These are phyloP conservation scores for Botrytis byssoidea DNA, from an alignment of 2,329 filamentous ascomycete genomes.

Conservation along the genomic window DNA sequence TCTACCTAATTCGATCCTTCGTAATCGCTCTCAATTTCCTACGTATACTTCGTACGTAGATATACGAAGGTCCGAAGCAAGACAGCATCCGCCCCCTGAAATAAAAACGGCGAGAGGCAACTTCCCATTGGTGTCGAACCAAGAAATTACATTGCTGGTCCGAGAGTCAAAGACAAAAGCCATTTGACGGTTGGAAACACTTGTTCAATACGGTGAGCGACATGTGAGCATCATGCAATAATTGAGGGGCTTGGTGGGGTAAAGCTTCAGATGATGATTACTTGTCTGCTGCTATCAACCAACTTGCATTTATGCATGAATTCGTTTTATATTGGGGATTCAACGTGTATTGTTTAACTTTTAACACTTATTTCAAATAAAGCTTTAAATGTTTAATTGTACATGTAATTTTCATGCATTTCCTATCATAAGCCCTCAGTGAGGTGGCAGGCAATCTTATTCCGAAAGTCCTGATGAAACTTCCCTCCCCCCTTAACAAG, in stretches of 20 bases:
- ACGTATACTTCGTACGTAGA: not conserved
- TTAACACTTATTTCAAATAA: not conserved
- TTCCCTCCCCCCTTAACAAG: not conserved
- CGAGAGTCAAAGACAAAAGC: constrained; percentile 1
- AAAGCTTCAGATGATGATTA: not conserved
- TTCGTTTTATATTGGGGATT: constrained; percentile 12
- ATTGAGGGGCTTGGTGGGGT: constrained; percentile 21
- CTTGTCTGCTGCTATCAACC: not conserved
- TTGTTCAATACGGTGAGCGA: constrained; percentile 14
- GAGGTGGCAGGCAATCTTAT: not conserved
- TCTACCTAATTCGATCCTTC: not conserved
- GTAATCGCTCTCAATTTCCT: not conserved
- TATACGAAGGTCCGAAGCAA: not conserved
- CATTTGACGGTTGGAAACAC: constrained; percentile 14
- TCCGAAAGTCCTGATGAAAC: not conserved
- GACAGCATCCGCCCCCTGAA: constrained; percentile 4
- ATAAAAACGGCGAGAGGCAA: constrained; percentile 12
- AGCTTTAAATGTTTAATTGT: not conserved
- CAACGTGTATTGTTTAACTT: constrained; percentile 10
- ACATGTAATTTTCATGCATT: not conserved
- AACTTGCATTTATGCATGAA: constrained; percentile 8
- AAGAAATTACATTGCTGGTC: constrained; percentile 5
- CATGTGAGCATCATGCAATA: not conserved
- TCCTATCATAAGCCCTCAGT: not conserved
- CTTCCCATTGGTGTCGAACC: not conserved